Percentiles rank a stretch among this genome's conserved stretches.
phyloP scores from a whole-genome alignment of 192 early-diverging fungal species.

The Cetraspora pellucida region DNA sequence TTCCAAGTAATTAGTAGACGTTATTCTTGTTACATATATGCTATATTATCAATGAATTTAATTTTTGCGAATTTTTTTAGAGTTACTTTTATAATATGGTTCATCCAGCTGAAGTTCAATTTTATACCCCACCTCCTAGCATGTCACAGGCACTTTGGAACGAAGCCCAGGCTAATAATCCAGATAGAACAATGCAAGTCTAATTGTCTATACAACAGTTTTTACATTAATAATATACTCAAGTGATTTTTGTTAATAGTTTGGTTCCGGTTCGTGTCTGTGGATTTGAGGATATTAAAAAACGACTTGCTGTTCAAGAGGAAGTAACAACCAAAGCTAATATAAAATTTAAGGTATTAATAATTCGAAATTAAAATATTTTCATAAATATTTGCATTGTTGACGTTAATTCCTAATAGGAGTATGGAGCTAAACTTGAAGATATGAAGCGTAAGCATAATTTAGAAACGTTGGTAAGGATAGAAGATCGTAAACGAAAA shows the following conservation, averaged over 20 bases:
- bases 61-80: slow-evolving; percentile 37
- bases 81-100: slow-evolving; percentile 97
- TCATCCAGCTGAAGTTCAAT: slow-evolving; percentile 78
- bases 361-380: slow-evolving; percentile 20
- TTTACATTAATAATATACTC: too few relatives aligned
- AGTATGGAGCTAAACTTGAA: slow-evolving; percentile 62
- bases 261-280: slow-evolving; percentile 90
- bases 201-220: neutral
- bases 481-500: slow-evolving; percentile 79
- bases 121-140: slow-evolving; percentile 74
- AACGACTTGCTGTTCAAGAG: slow-evolving; percentile 79
- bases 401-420: slow-evolving; percentile 40
- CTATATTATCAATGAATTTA: neutral
- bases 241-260: slow-evolving; percentile 42
- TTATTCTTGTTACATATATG: neutral
- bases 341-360: slow-evolving; percentile 65
- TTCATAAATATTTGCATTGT: neutral
- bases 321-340: slow-evolving; percentile 67
- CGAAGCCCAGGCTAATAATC: slow-evolving; percentile 84
- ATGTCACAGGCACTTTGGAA: slow-evolving; percentile 74
- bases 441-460: slow-evolving; percentile 66
- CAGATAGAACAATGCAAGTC: slow-evolving; percentile 78
- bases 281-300: slow-evolving; percentile 89
- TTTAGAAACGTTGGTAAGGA: slow-evolving; percentile 68
- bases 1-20: slow-evolving; percentile 61